Evolutionary conservation across 1,284 basidiomycete genomes (phyloP).

Genomic region (Ceratobasidium sp.): DNA sequence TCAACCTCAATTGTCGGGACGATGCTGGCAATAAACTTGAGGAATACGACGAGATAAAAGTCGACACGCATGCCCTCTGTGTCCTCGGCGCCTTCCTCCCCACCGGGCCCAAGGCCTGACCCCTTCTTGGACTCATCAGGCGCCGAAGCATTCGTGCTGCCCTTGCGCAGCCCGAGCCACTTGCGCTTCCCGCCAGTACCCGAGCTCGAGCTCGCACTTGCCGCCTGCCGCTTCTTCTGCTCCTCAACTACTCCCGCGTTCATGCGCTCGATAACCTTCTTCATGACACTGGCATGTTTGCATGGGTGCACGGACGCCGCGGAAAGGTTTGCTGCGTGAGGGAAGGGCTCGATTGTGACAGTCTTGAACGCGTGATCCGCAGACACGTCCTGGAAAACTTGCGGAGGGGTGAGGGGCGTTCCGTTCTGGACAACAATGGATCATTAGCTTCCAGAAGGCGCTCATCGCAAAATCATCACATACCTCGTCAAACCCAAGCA

Average conservation of each 20-base stretch:
- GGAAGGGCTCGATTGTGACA: slow-evolving; percentile 98
- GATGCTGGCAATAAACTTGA: slow-evolving; percentile 96
- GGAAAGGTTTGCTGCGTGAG: slow-evolving; percentile 87
- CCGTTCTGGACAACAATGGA: slow-evolving; percentile 72
- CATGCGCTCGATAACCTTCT: slow-evolving; percentile 99
- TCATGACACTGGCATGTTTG: slow-evolving; percentile 99
- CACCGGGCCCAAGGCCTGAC: slow-evolving; percentile 44
- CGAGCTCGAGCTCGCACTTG: slow-evolving; percentile 57
- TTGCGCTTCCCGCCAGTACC: slow-evolving; percentile 82
- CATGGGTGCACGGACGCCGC: slow-evolving; percentile 96
- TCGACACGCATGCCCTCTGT: slow-evolving; percentile 92
- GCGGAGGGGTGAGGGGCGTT: slow-evolving; percentile 84
- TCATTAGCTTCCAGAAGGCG: slow-evolving; percentile 30
- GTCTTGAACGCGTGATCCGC: slow-evolving; percentile 99
- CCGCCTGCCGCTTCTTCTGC: slow-evolving; percentile 67
- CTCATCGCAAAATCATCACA: slow-evolving; percentile 52
- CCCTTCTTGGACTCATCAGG: slow-evolving; percentile 51
- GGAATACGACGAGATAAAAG: slow-evolving; percentile 95
- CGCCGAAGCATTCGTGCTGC: slow-evolving; percentile 49
- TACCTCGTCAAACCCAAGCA: slow-evolving; percentile 95
- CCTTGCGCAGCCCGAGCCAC: slow-evolving; percentile 79
- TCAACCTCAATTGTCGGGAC: slow-evolving; percentile 96
- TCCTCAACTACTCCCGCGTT: slow-evolving; percentile 87
- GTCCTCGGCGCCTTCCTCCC: slow-evolving; percentile 72
- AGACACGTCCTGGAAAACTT: slow-evolving; percentile 98